A percentile compares a stretch with the other conserved stretches of the same genome.
Evolutionary conservation across 164 flowering plant genomes (phyloP).

Genomic region (Hamamelis virginiana): DNA sequence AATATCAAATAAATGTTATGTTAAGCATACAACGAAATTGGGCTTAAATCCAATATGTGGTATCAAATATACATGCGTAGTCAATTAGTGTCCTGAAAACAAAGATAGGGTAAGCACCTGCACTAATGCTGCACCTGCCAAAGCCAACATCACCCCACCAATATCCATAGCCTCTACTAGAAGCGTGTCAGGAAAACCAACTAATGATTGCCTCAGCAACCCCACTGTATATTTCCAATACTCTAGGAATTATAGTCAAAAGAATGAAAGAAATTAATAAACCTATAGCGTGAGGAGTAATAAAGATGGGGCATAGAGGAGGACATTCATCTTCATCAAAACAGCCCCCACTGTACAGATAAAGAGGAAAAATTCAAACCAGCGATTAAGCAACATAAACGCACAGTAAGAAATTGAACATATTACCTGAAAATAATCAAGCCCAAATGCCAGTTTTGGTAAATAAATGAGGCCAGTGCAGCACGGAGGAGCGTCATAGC

Average conservation of each 20-base stretch:
- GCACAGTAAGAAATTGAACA: slow-evolving; percentile 2
- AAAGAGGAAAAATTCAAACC: too few species aligned
- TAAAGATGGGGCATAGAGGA: slow-evolving; percentile 82
- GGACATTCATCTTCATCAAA: slow-evolving; percentile 95
- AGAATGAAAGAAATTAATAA: background rate
- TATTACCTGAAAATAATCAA: too few species aligned
- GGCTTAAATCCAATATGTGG: too few species aligned
- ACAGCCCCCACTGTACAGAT: slow-evolving; percentile 86
- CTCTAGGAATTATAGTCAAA: background rate
- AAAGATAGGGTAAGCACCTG: too few species aligned
- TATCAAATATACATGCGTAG: too few species aligned
- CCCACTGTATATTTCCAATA: too few species aligned
- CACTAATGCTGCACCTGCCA: too few species aligned
- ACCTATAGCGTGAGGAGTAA: slow-evolving; percentile 84
- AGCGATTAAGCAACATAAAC: slow-evolving; percentile 2
- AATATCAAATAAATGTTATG: too few species aligned
- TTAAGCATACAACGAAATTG: too few species aligned
- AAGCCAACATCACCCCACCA: too few species aligned
- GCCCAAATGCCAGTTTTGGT: slow-evolving; percentile 78
- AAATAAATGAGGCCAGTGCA: slow-evolving; percentile 56
- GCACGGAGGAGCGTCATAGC: slow-evolving; percentile 85
- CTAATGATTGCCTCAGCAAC: background rate
- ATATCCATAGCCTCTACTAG: slow-evolving; percentile 68
- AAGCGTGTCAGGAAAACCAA: slow-evolving; percentile 8
- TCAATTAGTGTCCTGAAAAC: too few species aligned